Conservation (phyloP, 192 early-diverging fungal species). For the Coemansia javaensis region DNA sequence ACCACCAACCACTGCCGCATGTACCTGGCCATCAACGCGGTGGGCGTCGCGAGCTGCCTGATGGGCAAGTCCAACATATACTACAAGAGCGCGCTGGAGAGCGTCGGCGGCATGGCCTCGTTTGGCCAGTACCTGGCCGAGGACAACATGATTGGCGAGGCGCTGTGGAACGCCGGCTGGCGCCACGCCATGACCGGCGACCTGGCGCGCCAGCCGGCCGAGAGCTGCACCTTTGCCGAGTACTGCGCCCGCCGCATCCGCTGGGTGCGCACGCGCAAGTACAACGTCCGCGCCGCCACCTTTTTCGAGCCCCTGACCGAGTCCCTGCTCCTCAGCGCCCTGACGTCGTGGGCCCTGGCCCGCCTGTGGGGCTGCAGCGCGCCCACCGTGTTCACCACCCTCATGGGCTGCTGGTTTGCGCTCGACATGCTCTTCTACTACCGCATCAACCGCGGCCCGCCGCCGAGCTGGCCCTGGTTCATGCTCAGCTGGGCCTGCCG, state of each 20-base stretch:
- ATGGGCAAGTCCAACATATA: conserved; percentile 95
- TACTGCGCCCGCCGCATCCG: conserved; percentile 82
- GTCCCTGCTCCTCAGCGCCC: conserved; percentile 70
- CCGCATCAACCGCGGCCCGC: conserved; percentile 35
- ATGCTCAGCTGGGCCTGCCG: conserved; percentile 72
- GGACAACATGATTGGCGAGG: conserved; percentile 90
- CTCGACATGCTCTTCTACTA: conserved; percentile 55
- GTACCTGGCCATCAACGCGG: conserved; percentile 89
- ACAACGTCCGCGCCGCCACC: conserved; percentile 84
- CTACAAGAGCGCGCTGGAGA: conserved; percentile 73
- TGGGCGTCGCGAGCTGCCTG: conserved; percentile 79
- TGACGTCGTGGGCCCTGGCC: conserved; percentile 66
- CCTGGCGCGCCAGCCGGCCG: conserved; percentile 79
- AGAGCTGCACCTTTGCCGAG: conserved; percentile 65
- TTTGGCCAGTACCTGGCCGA: conserved; percentile 93
- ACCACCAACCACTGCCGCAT: conserved; percentile 90
- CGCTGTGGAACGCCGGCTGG: conserved; percentile 72
- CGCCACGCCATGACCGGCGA: conserved; percentile 85
- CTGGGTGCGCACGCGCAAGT: conserved; percentile 93
- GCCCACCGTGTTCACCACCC: conserved; percentile 45
- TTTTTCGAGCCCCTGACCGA: conserved; percentile 90
- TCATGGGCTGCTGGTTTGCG: conserved; percentile 57
- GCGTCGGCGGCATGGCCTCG: conserved; percentile 71
- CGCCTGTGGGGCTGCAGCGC: conserved; percentile 52
- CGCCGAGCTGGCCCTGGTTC: conserved; percentile 52